Evolutionary conservation across 345 rosid species (phyloP), one percentile per base, ranked within the genome.

Genomic region (Moringa oleifera): DNA sequence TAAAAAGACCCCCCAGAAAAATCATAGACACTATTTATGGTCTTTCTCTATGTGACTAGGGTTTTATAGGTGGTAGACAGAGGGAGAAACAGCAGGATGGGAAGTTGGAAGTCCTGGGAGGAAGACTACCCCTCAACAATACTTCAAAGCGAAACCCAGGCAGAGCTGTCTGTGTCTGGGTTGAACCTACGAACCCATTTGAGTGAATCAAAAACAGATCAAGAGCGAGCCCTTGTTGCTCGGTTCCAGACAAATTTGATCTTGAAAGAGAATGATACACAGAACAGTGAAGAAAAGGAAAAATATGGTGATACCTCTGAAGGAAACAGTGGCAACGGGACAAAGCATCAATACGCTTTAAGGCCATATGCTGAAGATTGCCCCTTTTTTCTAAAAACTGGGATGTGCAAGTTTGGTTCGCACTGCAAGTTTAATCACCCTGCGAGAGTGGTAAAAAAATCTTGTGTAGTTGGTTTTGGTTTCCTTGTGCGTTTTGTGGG

Each of bases 341-440:
- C 13, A 13, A 58, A 31, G 10, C 18, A 1, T 66, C 23, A 59
- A 20, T 54, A 67, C 65, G 59, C 71, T 50, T 37, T 61, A 61
- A 67, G 49, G 65, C 60, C 65, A 25, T 20, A 62, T 13, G 72
- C 62, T 55, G 57, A 62, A 56, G 57, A 68, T 68, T 68, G 66
- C 24, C 31, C 20, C 57, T 61, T 55, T 56, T 68, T 19, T 55
- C 18, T 55, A 6, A 68, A 68, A 55, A 46, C 66, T 21, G 67
- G 72, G 25, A 15, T 20, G 15, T 68, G 72, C 50, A 61, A 61
- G 56, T 68, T 61, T 61, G 72, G 72, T 61, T 20, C 20, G 9
- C 2, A 21, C 19, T 67, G 71, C 59, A 67, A 24, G 64, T 75
- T 67, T 50, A 72, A 61, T 54, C 80, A 76, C 64, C 80, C 74